phyloP scores from a whole-genome alignment of 1,284 basidiomycete genomes.

The Ceratobasidium sp. region DNA sequence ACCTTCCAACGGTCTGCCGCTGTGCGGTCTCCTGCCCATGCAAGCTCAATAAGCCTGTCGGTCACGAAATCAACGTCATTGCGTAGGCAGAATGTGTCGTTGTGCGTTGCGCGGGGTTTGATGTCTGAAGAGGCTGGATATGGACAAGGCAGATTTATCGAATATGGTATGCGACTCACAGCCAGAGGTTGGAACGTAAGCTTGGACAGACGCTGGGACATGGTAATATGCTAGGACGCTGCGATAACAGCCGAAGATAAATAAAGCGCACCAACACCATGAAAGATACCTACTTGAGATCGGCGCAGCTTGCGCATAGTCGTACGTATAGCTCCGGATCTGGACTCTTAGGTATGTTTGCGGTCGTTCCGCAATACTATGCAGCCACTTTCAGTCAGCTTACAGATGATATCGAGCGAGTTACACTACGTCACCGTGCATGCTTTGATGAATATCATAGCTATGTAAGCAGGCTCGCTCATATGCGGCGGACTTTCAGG shows the following conservation, averaged over 20 bases:
- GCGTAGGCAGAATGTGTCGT: background rate
- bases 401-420: background rate
- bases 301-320: background rate
- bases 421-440: conserved; percentile 16
- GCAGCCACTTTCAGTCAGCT: background rate
- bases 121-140: background rate
- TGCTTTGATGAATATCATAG: conserved; percentile 13
- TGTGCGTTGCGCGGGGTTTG: background rate
- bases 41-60: background rate
- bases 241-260: background rate
- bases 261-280: background rate
- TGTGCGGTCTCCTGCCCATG: background rate
- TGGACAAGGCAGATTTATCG: background rate
- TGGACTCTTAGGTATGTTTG: background rate
- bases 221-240: conserved; percentile 7
- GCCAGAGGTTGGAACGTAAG: background rate
- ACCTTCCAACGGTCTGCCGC: background rate
- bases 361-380: conserved; percentile 8
- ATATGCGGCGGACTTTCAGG: conserved; percentile 8
- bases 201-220: background rate
- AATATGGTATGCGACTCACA: background rate
- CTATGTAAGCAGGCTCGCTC: conserved; percentile 15
- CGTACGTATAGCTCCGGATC: conserved; percentile 10
- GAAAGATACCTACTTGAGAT: background rate
- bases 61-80: conserved; percentile 9